Conservation (phyloP, 176 grass and related monocot genomes). For the Neostapfia colusana region DNA sequence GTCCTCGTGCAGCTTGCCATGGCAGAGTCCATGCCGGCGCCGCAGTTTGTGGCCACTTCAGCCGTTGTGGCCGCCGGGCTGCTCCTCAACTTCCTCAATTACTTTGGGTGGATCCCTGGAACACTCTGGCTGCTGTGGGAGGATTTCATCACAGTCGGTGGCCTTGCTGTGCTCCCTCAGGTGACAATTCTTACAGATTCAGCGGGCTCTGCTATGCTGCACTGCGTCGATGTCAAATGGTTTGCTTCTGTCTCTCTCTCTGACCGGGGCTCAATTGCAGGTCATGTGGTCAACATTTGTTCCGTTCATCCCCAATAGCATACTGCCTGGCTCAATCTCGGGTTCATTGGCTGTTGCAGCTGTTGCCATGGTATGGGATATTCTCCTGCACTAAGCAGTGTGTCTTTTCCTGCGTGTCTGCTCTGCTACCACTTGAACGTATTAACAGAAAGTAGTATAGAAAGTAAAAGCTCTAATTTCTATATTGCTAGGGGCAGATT, state of each 20-base stretch:
- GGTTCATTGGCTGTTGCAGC: slow-evolving; percentile 57
- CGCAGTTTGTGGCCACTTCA: slow-evolving; percentile 63
- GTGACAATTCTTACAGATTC: slow-evolving; percentile 43
- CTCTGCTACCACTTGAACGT: slow-evolving; percentile 10
- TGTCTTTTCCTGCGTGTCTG: neutral
- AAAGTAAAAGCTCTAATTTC: neutral
- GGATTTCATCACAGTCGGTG: slow-evolving; percentile 84
- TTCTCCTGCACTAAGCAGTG: slow-evolving; percentile 12
- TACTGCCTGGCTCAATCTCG: slow-evolving; percentile 73
- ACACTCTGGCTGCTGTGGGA: slow-evolving; percentile 77
- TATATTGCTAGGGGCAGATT: neutral
- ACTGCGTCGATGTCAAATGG: neutral
- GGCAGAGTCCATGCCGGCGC: slow-evolving; percentile 75
- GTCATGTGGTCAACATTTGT: slow-evolving; percentile 99
- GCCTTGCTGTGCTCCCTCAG: slow-evolving; percentile 87
- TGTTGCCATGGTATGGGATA: slow-evolving; percentile 62
- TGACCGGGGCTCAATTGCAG: slow-evolving; percentile 41
- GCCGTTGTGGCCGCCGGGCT: slow-evolving; percentile 66
- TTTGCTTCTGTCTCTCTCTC: neutral
- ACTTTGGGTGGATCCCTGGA: slow-evolving; percentile 63
- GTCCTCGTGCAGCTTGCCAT: slow-evolving; percentile 88
- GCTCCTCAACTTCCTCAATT: slow-evolving; percentile 83
- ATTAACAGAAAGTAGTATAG: neutral
- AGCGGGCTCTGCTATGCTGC: neutral
- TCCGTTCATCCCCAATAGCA: slow-evolving; percentile 80